phyloP scores from a whole-genome alignment of 371 early-diverging fungal species.

The Modicella reniformis region DNA sequence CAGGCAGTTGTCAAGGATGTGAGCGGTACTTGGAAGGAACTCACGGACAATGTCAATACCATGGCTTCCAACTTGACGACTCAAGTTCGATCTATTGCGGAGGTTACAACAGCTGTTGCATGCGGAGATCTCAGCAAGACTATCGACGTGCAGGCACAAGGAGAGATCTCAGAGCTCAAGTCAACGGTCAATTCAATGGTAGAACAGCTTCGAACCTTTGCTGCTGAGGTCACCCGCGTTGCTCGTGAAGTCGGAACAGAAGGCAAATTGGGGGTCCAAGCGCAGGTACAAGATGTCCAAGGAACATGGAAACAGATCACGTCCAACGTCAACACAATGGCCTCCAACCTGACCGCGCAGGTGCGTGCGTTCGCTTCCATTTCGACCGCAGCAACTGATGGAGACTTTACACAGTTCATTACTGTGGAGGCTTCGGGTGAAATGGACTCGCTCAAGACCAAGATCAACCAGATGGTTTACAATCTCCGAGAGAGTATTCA shows the following conservation, averaged over 20 bases:
- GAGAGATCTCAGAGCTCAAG: slow-evolving; percentile 72
- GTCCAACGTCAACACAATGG: slow-evolving; percentile 74
- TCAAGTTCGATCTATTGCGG: slow-evolving; percentile 67
- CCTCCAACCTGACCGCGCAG: slow-evolving; percentile 67
- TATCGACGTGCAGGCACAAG: slow-evolving; percentile 61
- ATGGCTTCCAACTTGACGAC: slow-evolving; percentile 61
- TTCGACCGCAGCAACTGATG: slow-evolving; percentile 70
- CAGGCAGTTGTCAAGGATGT: slow-evolving; percentile 61
- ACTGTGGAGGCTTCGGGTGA: slow-evolving; percentile 63
- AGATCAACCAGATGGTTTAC: slow-evolving; percentile 73
- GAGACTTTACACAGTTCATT: slow-evolving; percentile 67
- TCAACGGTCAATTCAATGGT: slow-evolving; percentile 74
- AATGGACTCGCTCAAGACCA: slow-evolving; percentile 64
- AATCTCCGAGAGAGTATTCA: slow-evolving; percentile 73
- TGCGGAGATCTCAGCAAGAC: slow-evolving; percentile 69
- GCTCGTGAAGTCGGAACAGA: slow-evolving; percentile 74
- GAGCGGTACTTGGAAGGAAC: slow-evolving; percentile 59
- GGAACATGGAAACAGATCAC: slow-evolving; percentile 73
- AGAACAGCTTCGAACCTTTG: slow-evolving; percentile 65
- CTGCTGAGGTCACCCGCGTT: slow-evolving; percentile 70
- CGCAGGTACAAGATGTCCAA: slow-evolving; percentile 62
- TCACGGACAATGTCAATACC: slow-evolving; percentile 64
- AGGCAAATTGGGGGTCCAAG: slow-evolving; percentile 70
- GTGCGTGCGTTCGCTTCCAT: slow-evolving; percentile 63
- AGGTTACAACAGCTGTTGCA: slow-evolving; percentile 67